phyloP scores from a whole-genome alignment of 352 stramenopile species.

The Thraustochytrium striatum region DNA sequence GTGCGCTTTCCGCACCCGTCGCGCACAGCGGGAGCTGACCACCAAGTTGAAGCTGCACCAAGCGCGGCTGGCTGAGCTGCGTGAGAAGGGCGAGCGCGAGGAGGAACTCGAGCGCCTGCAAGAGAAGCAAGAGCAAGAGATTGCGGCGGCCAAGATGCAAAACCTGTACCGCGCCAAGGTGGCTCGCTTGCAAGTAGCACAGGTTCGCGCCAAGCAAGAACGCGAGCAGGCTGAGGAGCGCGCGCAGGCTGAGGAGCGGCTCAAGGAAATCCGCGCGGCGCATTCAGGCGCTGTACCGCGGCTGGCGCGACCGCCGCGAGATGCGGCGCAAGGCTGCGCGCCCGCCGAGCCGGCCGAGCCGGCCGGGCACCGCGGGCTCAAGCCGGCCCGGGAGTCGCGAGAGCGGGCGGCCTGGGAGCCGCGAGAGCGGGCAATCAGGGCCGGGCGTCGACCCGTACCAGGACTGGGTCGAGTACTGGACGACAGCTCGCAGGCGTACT shows the following conservation, averaged over 20 bases:
- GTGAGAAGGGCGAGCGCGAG: slow-evolving; percentile 10
- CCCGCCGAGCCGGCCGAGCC: no score
- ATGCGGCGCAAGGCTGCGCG: no score
- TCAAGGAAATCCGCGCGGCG: not conserved
- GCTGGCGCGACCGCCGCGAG: not conserved
- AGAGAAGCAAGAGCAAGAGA: slow-evolving; percentile 24
- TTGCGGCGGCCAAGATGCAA: slow-evolving; percentile 35
- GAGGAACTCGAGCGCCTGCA: slow-evolving; percentile 16
- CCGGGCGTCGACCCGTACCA: not conserved
- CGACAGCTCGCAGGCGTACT: slow-evolving; percentile 40
- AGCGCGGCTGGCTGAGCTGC: not conserved
- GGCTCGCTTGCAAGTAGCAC: not conserved
- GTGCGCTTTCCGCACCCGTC: slow-evolving; percentile 35
- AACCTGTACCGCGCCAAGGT: slow-evolving; percentile 35
- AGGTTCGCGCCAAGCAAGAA: not conserved
- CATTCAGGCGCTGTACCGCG: slow-evolving; percentile 38
- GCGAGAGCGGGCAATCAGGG: not conserved
- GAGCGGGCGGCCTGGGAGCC: not conserved
- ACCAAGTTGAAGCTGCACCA: not conserved
- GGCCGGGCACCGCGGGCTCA: slow-evolving; percentile 13
- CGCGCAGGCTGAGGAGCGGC: not conserved
- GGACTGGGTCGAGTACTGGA: not conserved
- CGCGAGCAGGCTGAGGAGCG: not conserved
- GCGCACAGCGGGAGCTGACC: not conserved
- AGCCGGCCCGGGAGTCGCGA: not conserved